Evolutionary conservation across 768 basidiomycete species (phyloP), one percentile per base, ranked within the genome.

Genomic region (Amylocystis lapponica): DNA sequence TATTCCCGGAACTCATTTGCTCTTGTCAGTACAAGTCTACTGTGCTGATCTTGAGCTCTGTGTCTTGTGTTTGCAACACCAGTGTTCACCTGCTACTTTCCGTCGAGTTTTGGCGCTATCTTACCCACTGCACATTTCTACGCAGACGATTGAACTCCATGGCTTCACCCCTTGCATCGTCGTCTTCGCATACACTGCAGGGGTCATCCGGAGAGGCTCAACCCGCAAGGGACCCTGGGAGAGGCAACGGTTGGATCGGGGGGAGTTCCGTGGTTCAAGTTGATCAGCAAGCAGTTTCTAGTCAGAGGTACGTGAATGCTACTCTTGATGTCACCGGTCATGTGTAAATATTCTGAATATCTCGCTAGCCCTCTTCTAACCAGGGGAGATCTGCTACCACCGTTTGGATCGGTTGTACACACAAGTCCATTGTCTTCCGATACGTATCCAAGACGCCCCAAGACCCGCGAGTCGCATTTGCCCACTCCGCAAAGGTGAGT

Each of bases 401-500:
- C 53, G 6, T 49, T 49, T 33, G 47, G 41, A n/a, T n/a, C n/a
- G n/a, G n/a, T n/a, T n/a, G n/a, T n/a, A n/a, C n/a, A n/a, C n/a
- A n/a, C n/a, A n/a, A n/a, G n/a, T n/a, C n/a, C n/a, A n/a, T n/a
- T n/a, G n/a, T n/a, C n/a, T n/a, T n/a, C n/a, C n/a, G n/a, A n/a
- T n/a, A n/a, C n/a, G n/a, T n/a, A n/a, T n/a, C n/a, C n/a, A n/a
- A n/a, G n/a, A n/a, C n/a, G n/a, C n/a, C n/a, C n/a, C 17, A 36
- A 46, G 19, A 44, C 40, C 10, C 25, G 36, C 25, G 41, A 40
- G 10, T 48, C 62, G 0, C 63, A 65, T 27, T 47, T 62, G 2
- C 63, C 63, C 9, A 65, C 63, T 2, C 63, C 63, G 3, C 59
- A 63, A 47, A 65, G 63, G 63, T 61, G 46, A 51, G 62, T 54